Conservation (phyloP, 441 rosid species). For the Breynia disticha region DNA sequence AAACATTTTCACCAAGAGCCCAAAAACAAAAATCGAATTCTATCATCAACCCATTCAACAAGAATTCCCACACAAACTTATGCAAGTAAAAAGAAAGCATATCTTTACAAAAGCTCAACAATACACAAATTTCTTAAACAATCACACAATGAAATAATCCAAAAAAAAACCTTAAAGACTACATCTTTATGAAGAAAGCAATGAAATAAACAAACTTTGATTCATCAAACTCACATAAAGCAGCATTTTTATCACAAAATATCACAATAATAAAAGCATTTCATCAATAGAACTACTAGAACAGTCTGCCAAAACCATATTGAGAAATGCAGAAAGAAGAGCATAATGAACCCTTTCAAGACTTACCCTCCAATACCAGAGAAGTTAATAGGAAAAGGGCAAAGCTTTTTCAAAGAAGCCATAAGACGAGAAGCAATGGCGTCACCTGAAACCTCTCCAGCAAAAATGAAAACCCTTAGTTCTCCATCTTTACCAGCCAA, state of each 20-base stretch:
- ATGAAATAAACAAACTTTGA: neutral
- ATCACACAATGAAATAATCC: neutral
- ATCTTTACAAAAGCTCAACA: neutral
- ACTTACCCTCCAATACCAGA: slow-evolving; percentile 88
- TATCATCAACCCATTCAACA: neutral
- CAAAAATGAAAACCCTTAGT: slow-evolving; percentile 59
- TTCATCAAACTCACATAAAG: neutral
- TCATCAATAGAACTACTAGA: too few species aligned
- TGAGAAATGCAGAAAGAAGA: neutral
- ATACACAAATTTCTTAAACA: neutral
- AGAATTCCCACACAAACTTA: neutral
- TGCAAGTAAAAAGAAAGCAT: neutral
- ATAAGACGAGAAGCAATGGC: slow-evolving; percentile 75
- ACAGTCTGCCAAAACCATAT: neutral
- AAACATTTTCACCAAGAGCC: neutral
- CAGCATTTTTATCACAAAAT: too few species aligned
- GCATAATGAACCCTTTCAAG: neutral
- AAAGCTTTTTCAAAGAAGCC: slow-evolving; percentile 60
- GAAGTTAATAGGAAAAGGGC: slow-evolving; percentile 58
- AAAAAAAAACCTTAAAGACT: neutral
- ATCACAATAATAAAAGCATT: too few species aligned
- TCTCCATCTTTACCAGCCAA: slow-evolving; percentile 52
- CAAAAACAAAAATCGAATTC: neutral
- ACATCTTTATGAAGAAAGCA: neutral
- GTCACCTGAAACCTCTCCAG: slow-evolving; percentile 92